These are phyloP conservation scores for Backusella parvicylindrica DNA, from an alignment of 192 early-diverging fungal genomes.

Conservation along the genomic window DNA sequence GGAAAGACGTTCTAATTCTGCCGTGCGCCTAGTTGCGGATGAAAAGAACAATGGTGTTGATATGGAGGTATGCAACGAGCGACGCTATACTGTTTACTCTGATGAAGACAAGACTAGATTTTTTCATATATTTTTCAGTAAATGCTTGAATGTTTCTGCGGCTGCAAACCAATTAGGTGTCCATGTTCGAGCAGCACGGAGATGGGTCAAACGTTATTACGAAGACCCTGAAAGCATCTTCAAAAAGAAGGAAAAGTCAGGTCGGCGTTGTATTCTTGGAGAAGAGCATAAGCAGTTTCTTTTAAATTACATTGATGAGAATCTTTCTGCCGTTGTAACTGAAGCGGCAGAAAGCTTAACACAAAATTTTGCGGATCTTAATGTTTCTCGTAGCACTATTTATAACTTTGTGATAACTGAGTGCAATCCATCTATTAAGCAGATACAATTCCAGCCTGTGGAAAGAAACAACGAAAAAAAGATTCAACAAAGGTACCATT, in stretches of 20 bases:
- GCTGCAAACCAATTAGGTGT: slow-evolving; percentile 16
- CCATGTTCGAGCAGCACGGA: slow-evolving; percentile 10
- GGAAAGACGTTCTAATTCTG: background rate
- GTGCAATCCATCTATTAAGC: slow-evolving; percentile 17
- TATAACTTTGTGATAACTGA: too few species aligned
- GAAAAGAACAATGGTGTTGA: background rate
- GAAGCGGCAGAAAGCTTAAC: slow-evolving; percentile 13
- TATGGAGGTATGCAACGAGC: slow-evolving; percentile 5
- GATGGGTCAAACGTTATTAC: slow-evolving; percentile 20
- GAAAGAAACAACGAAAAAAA: slow-evolving; percentile 13
- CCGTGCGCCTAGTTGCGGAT: background rate
- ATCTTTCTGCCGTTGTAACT: too few species aligned
- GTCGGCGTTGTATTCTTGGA: slow-evolving; percentile 11
- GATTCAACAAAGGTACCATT: slow-evolving; percentile 16
- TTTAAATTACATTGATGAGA: too few species aligned
- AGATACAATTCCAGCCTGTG: slow-evolving; percentile 16
- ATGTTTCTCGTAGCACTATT: slow-evolving; percentile 15
- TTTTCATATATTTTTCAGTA: background rate
- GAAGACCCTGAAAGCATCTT: slow-evolving; percentile 18
- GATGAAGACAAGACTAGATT: slow-evolving; percentile 8
- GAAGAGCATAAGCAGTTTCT: slow-evolving; percentile 17
- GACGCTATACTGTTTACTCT: background rate
- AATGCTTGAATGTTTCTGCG: slow-evolving; percentile 1
- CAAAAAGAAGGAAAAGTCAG: slow-evolving; percentile 9
- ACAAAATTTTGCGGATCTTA: slow-evolving; percentile 11